Percentiles rank a stretch among this genome's conserved stretches.
Evolutionary conservation across 257 asterid species (phyloP).

Genomic region (Salvia splendens): DNA sequence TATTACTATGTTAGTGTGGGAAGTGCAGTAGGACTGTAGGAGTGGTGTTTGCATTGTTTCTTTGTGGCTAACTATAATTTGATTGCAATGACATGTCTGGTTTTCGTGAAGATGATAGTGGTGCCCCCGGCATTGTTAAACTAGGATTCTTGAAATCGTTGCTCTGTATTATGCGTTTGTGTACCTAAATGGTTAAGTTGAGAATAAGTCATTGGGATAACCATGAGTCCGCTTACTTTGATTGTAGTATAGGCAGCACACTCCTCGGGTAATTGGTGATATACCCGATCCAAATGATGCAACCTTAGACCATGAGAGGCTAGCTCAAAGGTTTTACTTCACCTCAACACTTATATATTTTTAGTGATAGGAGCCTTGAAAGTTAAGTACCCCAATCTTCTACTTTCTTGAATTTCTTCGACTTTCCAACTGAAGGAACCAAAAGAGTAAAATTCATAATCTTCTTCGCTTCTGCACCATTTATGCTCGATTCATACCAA

Average conservation of each 20-base stretch:
- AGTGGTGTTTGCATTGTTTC: too few species aligned
- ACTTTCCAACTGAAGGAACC: too few species aligned
- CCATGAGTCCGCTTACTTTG: conserved; percentile 25
- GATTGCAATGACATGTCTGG: too few species aligned
- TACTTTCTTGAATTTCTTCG: too few species aligned
- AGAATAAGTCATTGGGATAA: not conserved
- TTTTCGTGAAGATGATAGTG: not conserved
- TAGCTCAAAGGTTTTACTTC: conserved; percentile 69
- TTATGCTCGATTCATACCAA: too few species aligned
- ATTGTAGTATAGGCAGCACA: conserved; percentile 66
- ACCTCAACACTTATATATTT: conserved; percentile 17
- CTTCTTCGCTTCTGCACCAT: too few species aligned
- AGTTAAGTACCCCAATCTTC: too few species aligned
- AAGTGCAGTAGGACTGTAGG: too few species aligned
- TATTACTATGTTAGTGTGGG: too few species aligned
- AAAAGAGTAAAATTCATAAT: too few species aligned
- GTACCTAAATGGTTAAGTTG: not conserved
- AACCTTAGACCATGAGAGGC: conserved; percentile 78
- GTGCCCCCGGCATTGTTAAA: not conserved
- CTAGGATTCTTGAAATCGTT: not conserved
- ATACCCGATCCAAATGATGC: conserved; percentile 92
- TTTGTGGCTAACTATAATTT: too few species aligned
- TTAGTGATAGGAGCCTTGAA: too few species aligned
- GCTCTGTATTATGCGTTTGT: not conserved
- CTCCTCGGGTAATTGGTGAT: conserved; percentile 72